These are phyloP conservation scores for Synchytrium microbalum DNA, from an alignment of 371 early-diverging fungal genomes.

Conservation along the genomic window DNA sequence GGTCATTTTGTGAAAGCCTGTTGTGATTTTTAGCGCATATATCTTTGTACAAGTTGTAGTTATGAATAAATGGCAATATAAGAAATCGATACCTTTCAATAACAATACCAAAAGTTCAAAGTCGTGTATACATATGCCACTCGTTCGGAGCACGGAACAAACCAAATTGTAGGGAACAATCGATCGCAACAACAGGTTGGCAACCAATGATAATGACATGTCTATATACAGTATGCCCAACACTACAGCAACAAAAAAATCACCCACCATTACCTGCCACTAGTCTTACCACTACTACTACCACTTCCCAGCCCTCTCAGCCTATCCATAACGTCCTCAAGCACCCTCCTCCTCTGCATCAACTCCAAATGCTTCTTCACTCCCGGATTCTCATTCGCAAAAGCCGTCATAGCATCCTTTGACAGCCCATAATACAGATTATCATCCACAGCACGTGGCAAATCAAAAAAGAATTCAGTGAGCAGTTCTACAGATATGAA, in stretches of 20 bases:
- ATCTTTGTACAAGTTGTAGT: too few species aligned
- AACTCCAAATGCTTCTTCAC: constrained; percentile 76
- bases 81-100: too few species aligned
- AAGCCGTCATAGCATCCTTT: constrained; percentile 61
- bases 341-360: constrained; percentile 70
- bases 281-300: neutral
- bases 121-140: too few species aligned
- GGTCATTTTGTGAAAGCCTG: too few species aligned
- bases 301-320: constrained; percentile 9
- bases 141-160: constrained; percentile 1
- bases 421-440: constrained; percentile 59
- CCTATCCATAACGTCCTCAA: constrained; percentile 71
- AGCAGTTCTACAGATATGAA: constrained; percentile 93
- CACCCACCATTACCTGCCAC: too few species aligned
- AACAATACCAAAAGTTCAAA: too few species aligned
- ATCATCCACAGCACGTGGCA: constrained; percentile 89
- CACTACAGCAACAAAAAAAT: too few species aligned
- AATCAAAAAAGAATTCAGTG: constrained; percentile 95
- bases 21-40: too few species aligned
- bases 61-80: too few species aligned
- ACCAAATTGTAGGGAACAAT: neutral
- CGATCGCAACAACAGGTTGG: too few species aligned
- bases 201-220: too few species aligned
- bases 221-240: too few species aligned
- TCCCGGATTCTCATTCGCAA: constrained; percentile 84